These are phyloP conservation scores for Cyberlindnera sargentensis DNA, from an alignment of 805 yeast genomes.

Conservation along the genomic window DNA sequence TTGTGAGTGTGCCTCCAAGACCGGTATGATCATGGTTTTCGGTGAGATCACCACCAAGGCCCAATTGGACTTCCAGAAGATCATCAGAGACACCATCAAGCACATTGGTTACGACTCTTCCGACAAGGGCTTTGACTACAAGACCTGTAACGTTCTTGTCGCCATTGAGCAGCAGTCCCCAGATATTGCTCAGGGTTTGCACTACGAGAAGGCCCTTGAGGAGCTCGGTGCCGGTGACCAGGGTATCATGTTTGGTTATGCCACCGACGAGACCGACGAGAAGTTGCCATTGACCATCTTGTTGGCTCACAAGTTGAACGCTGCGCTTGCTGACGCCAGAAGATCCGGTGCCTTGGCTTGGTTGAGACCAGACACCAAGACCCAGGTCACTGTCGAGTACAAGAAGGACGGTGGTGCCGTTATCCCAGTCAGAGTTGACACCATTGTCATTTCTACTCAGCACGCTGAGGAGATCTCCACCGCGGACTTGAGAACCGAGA, in stretches of 20 bases:
- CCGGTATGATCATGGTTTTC: conserved; percentile 98
- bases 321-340: conserved; percentile 95
- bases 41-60: conserved; percentile 99
- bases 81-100: conserved; percentile 96
- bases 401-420: conserved; percentile 92
- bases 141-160: conserved; percentile 97
- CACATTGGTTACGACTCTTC: conserved; percentile 96
- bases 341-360: conserved; percentile 91
- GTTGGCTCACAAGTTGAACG: conserved; percentile 92
- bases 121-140: conserved; percentile 97
- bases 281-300: conserved; percentile 91
- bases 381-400: conserved; percentile 98
- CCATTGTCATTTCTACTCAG: conserved; percentile 95
- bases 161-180: conserved; percentile 99
- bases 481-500: conserved; percentile 79
- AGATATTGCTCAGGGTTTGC: conserved; percentile 99
- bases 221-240: conserved; percentile 99
- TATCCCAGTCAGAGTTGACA: conserved; percentile 93
- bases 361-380: conserved; percentile 99
- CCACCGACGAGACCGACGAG: conserved; percentile 98
- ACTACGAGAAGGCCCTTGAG: conserved; percentile 91
- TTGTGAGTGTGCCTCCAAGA: conserved; percentile 98
- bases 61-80: conserved; percentile 89
- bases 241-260: conserved; percentile 99
- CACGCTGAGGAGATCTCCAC: conserved; percentile 95